Conservation (phyloP, 2,329 filamentous ascomycete genomes). For the Ploettnerulaceae sp. region DNA sequence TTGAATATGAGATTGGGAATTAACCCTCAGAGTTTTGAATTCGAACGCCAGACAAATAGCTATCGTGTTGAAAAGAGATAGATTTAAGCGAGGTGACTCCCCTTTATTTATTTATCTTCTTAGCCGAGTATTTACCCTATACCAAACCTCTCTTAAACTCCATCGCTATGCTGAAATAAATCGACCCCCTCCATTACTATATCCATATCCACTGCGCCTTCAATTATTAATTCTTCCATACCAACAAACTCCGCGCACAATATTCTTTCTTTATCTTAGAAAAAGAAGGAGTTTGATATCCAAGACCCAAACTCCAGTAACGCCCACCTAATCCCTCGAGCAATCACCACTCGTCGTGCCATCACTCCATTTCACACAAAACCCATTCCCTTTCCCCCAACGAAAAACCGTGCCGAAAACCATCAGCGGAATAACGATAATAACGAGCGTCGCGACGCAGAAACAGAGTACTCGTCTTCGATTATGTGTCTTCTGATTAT, state of each 20-base stretch:
- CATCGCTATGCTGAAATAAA: not conserved
- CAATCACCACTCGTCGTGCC: conserved; percentile 11
- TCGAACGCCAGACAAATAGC: too few relatives aligned
- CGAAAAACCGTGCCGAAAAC: conserved; percentile 13
- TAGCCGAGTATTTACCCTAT: not conserved
- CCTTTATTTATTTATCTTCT: too few relatives aligned
- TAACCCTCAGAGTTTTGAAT: too few relatives aligned
- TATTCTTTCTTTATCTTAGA: too few relatives aligned
- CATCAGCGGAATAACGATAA: conserved; percentile 7
- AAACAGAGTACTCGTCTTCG: conserved; percentile 6
- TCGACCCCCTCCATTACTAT: too few relatives aligned
- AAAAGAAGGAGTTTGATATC: too few relatives aligned
- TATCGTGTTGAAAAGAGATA: too few relatives aligned
- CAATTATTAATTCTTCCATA: too few relatives aligned
- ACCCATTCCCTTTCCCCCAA: conserved; percentile 13
- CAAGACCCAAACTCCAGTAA: too few relatives aligned
- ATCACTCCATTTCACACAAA: conserved; percentile 15
- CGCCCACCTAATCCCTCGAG: not conserved
- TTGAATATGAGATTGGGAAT: too few relatives aligned
- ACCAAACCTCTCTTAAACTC: not conserved
- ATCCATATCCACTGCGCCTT: not conserved
- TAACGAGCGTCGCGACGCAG: conserved; percentile 3
- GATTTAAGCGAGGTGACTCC: too few relatives aligned
- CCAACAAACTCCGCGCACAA: too few relatives aligned
- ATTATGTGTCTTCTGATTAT: conserved; percentile 7